Evolutionary conservation across 306 rosid species (phyloP), one percentile per base, ranked within the genome.

Genomic region (Dalbergia oliveri): DNA sequence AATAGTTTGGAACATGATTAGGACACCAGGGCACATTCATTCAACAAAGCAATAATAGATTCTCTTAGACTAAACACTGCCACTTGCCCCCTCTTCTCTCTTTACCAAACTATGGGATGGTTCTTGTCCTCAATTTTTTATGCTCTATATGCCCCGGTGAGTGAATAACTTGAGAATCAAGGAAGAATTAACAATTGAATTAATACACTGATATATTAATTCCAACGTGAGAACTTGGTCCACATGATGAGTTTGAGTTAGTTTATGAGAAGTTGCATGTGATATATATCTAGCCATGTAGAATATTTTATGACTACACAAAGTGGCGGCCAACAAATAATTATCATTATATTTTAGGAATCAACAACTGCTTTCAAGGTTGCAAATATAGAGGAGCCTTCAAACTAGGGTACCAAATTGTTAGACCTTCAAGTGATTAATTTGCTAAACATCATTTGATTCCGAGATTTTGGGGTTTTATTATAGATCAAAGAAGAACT

Each of bases 71-170:
- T 18, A 71, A 69, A 13, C 51, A 68, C 39, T 58, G 16, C 80
- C 84, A 81, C 89, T 84, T 69, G 82, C 79, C 15, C 41, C 63
- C 57, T 10, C 7, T 33, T 5, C 9, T 84, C 85, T 71, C 79
- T 72, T 78, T 63, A 87, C 89, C 88, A 82, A 87, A 82, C 84
- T 47, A 79, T n/a, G n/a, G 66, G 34, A 61, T 34, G 61, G 12
- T 72, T 75, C 50, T 69, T 41, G 58, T 73, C 63, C 78, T 75
- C 49, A 31, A 12, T 16, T 45, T 63, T 63, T 47, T 47, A 64
- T 39, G 21, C 66, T 39, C 18, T 14, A 7, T n/a, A 53, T 11
- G 57, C 23, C 67, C 0, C 41, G 23, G 49, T 37, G 62, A 51
- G 4, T 15, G 33, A 18, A 19, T 21, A 72, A 68, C 63, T 57